phyloP scores from a whole-genome alignment of 1,284 basidiomycete genomes.

The Lignosus rhinocerotis region DNA sequence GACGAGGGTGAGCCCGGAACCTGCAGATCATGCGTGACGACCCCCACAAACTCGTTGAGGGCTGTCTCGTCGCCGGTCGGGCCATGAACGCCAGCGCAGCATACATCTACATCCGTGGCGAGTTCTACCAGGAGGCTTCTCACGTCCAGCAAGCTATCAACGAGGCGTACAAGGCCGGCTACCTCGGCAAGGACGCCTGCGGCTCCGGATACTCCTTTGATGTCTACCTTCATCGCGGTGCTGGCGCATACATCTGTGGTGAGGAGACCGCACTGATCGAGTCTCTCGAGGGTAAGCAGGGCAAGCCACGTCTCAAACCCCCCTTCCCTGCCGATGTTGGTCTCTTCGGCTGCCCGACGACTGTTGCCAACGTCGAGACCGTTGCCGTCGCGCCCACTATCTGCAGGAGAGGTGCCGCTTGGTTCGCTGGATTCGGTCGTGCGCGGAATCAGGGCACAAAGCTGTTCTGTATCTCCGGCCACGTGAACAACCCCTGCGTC shows the following conservation, averaged over 20 bases:
- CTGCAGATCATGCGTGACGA: conserved; percentile 97
- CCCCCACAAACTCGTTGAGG: conserved; percentile 97
- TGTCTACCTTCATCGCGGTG: conserved; percentile 95
- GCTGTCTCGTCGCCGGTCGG: conserved; percentile 96
- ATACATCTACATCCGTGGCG: conserved; percentile 99
- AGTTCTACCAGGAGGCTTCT: conserved; percentile 94
- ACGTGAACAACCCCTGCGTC: conserved; percentile 98
- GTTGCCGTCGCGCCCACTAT: conserved; percentile 98
- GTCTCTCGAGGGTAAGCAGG: conserved; percentile 96
- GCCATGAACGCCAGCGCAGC: conserved; percentile 97
- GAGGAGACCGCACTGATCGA: conserved; percentile 99
- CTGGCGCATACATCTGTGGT: conserved; percentile 98
- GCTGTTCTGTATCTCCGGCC: conserved; percentile 93
- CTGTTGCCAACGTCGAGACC: conserved; percentile 98
- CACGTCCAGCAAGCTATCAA: conserved; percentile 94
- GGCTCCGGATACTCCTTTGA: conserved; percentile 93
- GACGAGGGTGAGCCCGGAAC: conserved; percentile 99
- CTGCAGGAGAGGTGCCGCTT: conserved; percentile 85
- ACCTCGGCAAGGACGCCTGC: conserved; percentile 92
- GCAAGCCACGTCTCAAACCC: conserved; percentile 97
- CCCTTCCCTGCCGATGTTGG: conserved; percentile 99
- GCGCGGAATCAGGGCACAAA: conserved; percentile 96
- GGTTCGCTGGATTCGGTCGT: conserved; percentile 94
- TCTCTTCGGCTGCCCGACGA: conserved; percentile 94
- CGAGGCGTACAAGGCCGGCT: conserved; percentile 92